Percentiles rank a stretch among this genome's conserved stretches.
phyloP scores from a whole-genome alignment of 495 filamentous ascomycete species.

The Durotheca rogersii region DNA sequence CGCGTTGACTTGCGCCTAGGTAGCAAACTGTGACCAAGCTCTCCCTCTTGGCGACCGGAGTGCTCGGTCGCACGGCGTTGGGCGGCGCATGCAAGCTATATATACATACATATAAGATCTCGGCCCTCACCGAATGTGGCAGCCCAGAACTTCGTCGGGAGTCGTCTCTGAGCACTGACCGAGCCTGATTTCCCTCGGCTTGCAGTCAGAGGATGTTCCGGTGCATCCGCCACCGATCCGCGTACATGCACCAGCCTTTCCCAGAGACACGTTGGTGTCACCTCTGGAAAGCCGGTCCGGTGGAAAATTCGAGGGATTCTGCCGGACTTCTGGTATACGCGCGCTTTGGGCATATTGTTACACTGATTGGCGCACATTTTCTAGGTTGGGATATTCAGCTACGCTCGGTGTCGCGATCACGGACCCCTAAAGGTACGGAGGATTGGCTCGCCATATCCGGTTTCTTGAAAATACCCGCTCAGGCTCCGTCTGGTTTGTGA shows the following conservation, averaged over 20 bases:
- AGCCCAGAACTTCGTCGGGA: neutral
- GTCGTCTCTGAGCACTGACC: slow-evolving; percentile 1
- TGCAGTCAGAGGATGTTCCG: neutral
- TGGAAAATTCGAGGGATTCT: slow-evolving; percentile 4
- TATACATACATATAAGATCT: slow-evolving; percentile 8
- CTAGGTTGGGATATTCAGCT: neutral
- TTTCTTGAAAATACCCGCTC: slow-evolving; percentile 1
- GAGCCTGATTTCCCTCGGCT: slow-evolving; percentile 1
- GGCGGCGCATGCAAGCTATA: slow-evolving; percentile 13
- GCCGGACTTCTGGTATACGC: neutral
- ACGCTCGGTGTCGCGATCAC: neutral
- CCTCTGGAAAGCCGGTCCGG: slow-evolving; percentile 27
- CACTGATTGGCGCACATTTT: neutral
- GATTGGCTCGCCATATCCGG: slow-evolving; percentile 3
- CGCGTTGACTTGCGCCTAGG: slow-evolving; percentile 3
- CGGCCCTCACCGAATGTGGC: slow-evolving; percentile 27
- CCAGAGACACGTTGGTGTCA: slow-evolving; percentile 2
- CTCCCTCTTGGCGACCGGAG: slow-evolving; percentile 3
- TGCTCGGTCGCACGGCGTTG: slow-evolving; percentile 16
- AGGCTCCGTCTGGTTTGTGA: slow-evolving; percentile 19
- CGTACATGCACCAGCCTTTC: slow-evolving; percentile 18
- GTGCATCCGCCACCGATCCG: neutral
- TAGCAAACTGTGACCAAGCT: neutral
- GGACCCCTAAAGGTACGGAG: neutral
- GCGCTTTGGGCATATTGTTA: neutral